These are phyloP conservation scores for Stentor roeselii DNA, from an alignment of 73 alveolate genomes.

Conservation along the genomic window DNA sequence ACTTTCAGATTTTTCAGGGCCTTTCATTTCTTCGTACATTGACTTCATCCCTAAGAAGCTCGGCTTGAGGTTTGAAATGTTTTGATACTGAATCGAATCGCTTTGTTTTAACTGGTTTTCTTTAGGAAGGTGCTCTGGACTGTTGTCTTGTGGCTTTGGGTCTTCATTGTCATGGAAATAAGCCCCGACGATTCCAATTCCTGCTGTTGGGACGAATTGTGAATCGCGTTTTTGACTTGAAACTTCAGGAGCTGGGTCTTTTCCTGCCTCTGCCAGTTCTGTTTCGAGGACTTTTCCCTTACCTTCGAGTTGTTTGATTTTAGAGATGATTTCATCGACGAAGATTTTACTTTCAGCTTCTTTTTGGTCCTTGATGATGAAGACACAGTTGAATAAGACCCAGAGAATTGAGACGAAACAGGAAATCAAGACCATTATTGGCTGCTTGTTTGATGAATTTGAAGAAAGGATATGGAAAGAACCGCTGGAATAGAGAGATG, in stretches of 20 bases:
- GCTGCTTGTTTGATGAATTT: neutral
- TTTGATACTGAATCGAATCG: too few relatives aligned
- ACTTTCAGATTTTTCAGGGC: too few relatives aligned
- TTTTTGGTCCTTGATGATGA: neutral
- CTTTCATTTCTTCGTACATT: too few relatives aligned
- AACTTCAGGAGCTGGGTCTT: neutral
- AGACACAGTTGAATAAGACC: neutral
- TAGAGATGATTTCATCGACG: neutral
- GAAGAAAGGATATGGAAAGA: neutral
- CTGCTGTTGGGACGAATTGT: neutral
- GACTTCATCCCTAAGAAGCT: too few relatives aligned
- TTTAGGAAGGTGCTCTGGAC: too few relatives aligned
- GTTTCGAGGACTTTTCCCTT: neutral
- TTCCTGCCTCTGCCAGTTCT: neutral
- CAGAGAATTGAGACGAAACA: neutral
- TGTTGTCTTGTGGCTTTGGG: too few relatives aligned
- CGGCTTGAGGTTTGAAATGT: too few relatives aligned
- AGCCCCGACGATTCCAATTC: neutral
- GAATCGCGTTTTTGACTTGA: neutral
- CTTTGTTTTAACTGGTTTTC: too few relatives aligned
- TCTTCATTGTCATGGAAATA: neutral
- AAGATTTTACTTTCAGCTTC: neutral
- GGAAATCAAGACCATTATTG: neutral
- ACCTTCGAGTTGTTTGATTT: neutral
- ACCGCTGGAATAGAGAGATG: constrained; percentile 9